These are phyloP conservation scores for Aureobasidium sp. DNA, from an alignment of 2,329 filamentous ascomycete genomes.

Conservation along the genomic window DNA sequence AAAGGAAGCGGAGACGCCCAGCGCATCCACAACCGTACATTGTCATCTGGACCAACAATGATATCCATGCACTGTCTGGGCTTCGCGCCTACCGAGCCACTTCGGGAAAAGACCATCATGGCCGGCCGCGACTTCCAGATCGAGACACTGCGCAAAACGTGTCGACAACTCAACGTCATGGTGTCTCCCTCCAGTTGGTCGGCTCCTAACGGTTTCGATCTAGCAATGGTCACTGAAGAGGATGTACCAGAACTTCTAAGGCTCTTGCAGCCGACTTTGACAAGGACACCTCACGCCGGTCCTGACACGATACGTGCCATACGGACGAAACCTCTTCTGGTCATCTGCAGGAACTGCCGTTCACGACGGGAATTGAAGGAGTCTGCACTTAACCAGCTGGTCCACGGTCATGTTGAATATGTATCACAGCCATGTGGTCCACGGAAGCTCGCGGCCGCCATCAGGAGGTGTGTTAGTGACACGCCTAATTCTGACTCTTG, in stretches of 20 bases:
- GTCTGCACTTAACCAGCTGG: slow-evolving; percentile 4
- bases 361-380: neutral
- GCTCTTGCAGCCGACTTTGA: neutral
- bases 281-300: neutral
- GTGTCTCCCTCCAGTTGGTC: neutral
- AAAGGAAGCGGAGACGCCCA: neutral
- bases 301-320: neutral
- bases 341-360: slow-evolving; percentile 8
- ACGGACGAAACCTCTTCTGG: slow-evolving; percentile 6
- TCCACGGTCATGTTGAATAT: slow-evolving; percentile 6
- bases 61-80: slow-evolving; percentile 1
- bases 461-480: slow-evolving; percentile 4
- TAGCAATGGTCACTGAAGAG: neutral
- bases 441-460: slow-evolving; percentile 1
- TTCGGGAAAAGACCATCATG: neutral
- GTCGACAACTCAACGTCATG: neutral
- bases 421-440: slow-evolving; percentile 13
- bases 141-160: neutral
- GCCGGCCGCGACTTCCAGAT: slow-evolving; percentile 1
- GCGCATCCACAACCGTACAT: neutral
- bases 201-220: neutral
- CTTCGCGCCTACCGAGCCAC: slow-evolving; percentile 9
- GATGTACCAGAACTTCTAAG: neutral
- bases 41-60: slow-evolving; percentile 6
- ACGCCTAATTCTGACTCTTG: neutral